A percentile compares a stretch with the other conserved stretches of the same genome.
phyloP scores from a whole-genome alignment of 352 stramenopile species.

The Pythium dissotocum region DNA sequence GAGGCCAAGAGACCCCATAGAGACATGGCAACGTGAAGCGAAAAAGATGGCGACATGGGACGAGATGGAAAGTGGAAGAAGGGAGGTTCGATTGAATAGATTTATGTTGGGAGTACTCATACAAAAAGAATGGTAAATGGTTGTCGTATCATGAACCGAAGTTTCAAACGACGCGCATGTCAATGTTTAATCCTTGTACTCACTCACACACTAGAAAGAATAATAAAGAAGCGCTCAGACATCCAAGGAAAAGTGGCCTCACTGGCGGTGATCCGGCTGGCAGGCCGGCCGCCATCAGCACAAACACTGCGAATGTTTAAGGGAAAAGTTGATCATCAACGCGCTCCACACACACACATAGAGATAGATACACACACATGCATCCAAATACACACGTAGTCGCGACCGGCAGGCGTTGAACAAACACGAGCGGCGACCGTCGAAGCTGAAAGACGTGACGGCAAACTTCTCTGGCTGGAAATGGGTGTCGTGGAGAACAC shows the following conservation, averaged over 20 bases:
- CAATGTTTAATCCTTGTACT: conserved; percentile 37
- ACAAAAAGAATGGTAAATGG: conserved; percentile 37
- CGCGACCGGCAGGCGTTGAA: conserved; percentile 31
- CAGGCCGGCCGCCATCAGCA: conserved; percentile 65
- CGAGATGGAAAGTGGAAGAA: background rate
- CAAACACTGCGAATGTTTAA: conserved; percentile 90
- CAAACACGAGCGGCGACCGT: conserved; percentile 33
- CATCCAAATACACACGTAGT: background rate
- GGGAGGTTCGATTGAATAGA: background rate
- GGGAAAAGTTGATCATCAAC: conserved; percentile 77
- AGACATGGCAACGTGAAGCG: background rate
- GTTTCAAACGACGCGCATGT: conserved; percentile 41
- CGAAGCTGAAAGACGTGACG: background rate
- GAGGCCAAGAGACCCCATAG: background rate
- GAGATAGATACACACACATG: conserved; percentile 21
- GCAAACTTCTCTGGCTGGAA: conserved; percentile 28
- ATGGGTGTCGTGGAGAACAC: conserved; percentile 90
- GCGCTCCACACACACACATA: conserved; percentile 34
- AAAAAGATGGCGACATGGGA: background rate
- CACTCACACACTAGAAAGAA: background rate
- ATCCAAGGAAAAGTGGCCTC: conserved; percentile 65
- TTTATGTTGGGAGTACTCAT: conserved; percentile 31
- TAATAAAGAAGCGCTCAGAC: conserved; percentile 39
- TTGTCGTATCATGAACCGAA: conserved; percentile 36
- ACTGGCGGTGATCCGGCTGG: conserved; percentile 52